Evolutionary conservation across 2,329 filamentous ascomycete genomes (phyloP), one percentile per base, ranked within the genome.

Genomic region (Ceratocystis variospora): DNA sequence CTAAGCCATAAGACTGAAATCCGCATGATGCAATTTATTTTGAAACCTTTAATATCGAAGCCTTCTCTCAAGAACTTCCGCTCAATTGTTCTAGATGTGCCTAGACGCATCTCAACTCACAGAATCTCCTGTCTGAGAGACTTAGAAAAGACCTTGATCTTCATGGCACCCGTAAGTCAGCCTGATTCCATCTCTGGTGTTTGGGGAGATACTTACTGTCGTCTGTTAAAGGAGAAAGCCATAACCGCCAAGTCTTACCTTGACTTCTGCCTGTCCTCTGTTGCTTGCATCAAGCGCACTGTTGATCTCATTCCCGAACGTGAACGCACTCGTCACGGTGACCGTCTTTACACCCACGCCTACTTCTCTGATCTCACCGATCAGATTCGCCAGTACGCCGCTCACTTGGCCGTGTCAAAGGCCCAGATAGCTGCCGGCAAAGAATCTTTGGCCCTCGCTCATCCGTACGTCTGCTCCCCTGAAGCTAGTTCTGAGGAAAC

Each of bases 361-460:
- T 97, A 97, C 78, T 96, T 96, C 75, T 87, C 96, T 78, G 93
- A 97, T 79, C 86, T 97, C 69, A 87, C 95, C 75, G 90, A 95
- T 75, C 92, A 96, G 83, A 91, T 96, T 72, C 85, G 87, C 74
- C 84, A 90, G 74, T 96, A 96, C 83, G 92, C 90, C 68, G 84
- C 86, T 72, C 89, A 94, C 75, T 85, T 96, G 72, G 86, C 87
- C 70, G 86, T 86, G 71, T 84, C 86, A 70, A 87, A 90, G 73
- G 64, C 63, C 12, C 65, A 68, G 53, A 53, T 66, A 28, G 83
- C 87, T 72, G 85, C 85, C 72, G 80, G 83, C 73, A 80, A 79
- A 69, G 80, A 83, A 69, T 79, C 81, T 45, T 79, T 80, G 69
- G 79, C 80, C 66, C 81, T 83, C 80, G 81, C 67, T 19, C 67